Evolutionary conservation across 176 grass and related monocot genomes (phyloP), one percentile per base, ranked within the genome.

Genomic region (Rhynchospora breviuscula): DNA sequence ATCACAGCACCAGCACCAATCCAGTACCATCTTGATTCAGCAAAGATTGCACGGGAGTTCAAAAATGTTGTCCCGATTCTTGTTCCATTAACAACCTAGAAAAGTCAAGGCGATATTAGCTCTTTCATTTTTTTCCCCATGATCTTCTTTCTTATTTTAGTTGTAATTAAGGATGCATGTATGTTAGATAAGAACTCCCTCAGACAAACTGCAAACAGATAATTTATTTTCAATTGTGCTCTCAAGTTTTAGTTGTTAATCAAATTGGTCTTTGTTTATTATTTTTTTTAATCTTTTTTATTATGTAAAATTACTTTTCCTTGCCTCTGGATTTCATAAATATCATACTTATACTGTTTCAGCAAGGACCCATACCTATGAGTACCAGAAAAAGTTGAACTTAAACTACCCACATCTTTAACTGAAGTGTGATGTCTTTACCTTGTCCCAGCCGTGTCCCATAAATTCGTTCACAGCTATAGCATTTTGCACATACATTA

Each of bases 11-110:
- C 89, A 40, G 91, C 80, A 2, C 90, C 92, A 59, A 98, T 93
- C 95, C 95, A 98, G 46, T 94, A 98, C 95, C 96, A 98, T 86
- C 87, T 93, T 43, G 96, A 88, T 86, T 98, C 96, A 35, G 91
- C 72, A 78, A 98, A 98, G 62, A 98, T 61, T 81, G 86, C 95
- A 22, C 89, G 92, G 9, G 83, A 81, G 64, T 87, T 89, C 31
- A 98, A 87, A 47, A 86, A 59, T 54, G 48, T 44, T 29, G 91
- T 91, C 9, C 96, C 93, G 25, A 99, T 79, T 76, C 91, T 78
- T 59, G 90, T 82, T 82, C 79, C 79, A 53, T 82, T 4, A 26
- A 82, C 79, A 47, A 82, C 26, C 79, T 82, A 44, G 21, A 67
- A 82, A 64, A 14, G 22, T 17, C n/a, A 82, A 49, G 62, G 0